Conservation (phyloP, 148 eudicot genomes). For the Persicaria maculosa region DNA sequence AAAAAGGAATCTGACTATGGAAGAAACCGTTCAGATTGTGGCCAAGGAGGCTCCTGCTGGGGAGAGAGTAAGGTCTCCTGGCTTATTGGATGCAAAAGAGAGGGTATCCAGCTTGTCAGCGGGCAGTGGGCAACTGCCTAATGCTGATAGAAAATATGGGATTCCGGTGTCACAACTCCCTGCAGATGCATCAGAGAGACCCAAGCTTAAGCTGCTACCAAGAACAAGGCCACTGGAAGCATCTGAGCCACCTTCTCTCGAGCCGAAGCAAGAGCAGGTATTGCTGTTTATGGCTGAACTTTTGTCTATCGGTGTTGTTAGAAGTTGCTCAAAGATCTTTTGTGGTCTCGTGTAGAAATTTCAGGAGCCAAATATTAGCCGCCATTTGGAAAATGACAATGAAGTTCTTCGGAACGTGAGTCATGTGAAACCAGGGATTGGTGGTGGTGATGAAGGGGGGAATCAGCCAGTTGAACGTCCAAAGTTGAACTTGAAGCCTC, state of each 20-base stretch:
- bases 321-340: not conserved
- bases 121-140: conserved; percentile 34
- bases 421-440: conserved; percentile 24
- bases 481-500: conserved; percentile 73
- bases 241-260: conserved; percentile 33
- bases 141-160: conserved; percentile 26
- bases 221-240: conserved; percentile 64
- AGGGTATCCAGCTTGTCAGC: conserved; percentile 26
- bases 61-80: conserved; percentile 38
- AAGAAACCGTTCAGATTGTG: conserved; percentile 33
- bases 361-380: conserved; percentile 28
- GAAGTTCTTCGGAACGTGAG: conserved; percentile 26
- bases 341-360: conserved; percentile 20
- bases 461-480: conserved; percentile 59
- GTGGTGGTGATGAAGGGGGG: conserved; percentile 28
- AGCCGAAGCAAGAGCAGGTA: conserved; percentile 45
- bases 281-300: not conserved
- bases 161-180: conserved; percentile 24
- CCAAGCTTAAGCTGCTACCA: conserved; percentile 74
- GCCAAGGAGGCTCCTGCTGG: conserved; percentile 31
- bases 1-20: conserved; percentile 36
- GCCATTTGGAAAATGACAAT: conserved; percentile 24
- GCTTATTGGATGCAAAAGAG: conserved; percentile 25
- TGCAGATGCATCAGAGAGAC: conserved; percentile 47
- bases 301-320: not conserved